phyloP scores from a whole-genome alignment of 352 stramenopile species.

The Plasmopara muralis region DNA sequence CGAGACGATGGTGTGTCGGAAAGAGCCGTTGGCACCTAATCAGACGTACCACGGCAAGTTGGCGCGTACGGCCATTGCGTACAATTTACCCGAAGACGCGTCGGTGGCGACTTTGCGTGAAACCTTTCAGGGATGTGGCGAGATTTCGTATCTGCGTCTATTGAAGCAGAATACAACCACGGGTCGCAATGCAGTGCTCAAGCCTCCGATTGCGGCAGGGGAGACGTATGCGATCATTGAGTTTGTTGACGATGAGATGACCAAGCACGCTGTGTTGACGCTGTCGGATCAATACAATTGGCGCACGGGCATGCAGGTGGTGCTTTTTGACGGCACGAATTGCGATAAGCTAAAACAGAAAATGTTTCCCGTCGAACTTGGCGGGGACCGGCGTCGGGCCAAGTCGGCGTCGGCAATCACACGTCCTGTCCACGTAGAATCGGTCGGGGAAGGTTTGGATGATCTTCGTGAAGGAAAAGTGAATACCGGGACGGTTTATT shows the following conservation, averaged over 20 bases:
- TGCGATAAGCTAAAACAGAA: constrained; percentile 86
- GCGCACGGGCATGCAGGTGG: constrained; percentile 81
- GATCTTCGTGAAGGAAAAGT: constrained; percentile 84
- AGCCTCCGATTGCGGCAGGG: constrained; percentile 78
- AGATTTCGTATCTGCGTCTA: constrained; percentile 80
- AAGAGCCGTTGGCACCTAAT: constrained; percentile 68
- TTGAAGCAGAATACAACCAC: constrained; percentile 87
- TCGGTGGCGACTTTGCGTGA: constrained; percentile 80
- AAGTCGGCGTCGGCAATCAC: constrained; percentile 72
- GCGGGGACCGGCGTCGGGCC: constrained; percentile 60
- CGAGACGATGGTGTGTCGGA: constrained; percentile 79
- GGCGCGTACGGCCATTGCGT: constrained; percentile 78
- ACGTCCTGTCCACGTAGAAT: constrained; percentile 71
- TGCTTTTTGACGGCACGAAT: constrained; percentile 86
- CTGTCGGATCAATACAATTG: constrained; percentile 86
- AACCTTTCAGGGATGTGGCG: constrained; percentile 76
- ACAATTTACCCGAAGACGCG: constrained; percentile 80
- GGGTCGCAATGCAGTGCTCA: constrained; percentile 80
- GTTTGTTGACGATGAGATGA: constrained; percentile 85
- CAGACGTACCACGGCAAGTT: constrained; percentile 85
- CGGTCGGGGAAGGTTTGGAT: constrained; percentile 75
- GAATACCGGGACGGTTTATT: constrained; percentile 82
- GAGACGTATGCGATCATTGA: constrained; percentile 88
- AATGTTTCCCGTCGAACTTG: constrained; percentile 82
- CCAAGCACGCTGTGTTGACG: constrained; percentile 83